Evolutionary conservation across 2,329 filamentous ascomycete genomes (phyloP), one percentile per base, ranked within the genome.

Genomic region (Colletotrichum destructivum): DNA sequence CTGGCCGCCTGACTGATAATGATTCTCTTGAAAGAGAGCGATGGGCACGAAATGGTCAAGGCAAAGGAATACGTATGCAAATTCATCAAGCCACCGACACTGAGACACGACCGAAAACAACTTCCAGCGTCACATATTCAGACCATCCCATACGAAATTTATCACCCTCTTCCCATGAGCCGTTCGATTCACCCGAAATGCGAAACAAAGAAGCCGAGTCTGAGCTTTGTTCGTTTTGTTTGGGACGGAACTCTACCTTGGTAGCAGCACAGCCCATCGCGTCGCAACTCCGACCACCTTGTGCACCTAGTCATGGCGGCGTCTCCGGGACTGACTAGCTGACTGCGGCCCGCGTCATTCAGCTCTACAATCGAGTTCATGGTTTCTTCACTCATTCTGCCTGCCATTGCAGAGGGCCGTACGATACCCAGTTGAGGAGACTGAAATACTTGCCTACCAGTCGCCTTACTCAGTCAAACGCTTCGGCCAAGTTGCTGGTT

Each of bases 71-170:
- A 62, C 62, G 62, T 67, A 66, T 35, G 49, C 63, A 46, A 47
- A 42, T 26, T 62, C 42, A 31, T 61, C 62, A 67, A 67, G 49
- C 55, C 40, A n/a, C 60, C 21, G 35, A 55, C 31, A 62, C 68
- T 67, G 68, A 71, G 68, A 71, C 68, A 67, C 56, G 56, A 49
- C 63, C 31, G 68, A 71, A 71, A 71, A 67, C 68, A 61, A 44
- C 21, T 21, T 51, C 16, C 49, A 42, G 68, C 51, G 55, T 66
- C 68, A 62, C n/a, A 52, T 67, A 51, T 61, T 71, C 63, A 57
- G 68, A 71, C 35, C 63, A 35, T 44, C 42, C 40, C 47, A 62
- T 38, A 66, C 67, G 62, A 55, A 71, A 42, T 67, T 71, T 51
- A 31, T 26, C 18, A 7, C 38, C 21, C 54, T 21, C 16, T 49